Base-by-base conservation (phyloP, 768 basidiomycete species). In the Cystobasidium ongulense region DNA sequence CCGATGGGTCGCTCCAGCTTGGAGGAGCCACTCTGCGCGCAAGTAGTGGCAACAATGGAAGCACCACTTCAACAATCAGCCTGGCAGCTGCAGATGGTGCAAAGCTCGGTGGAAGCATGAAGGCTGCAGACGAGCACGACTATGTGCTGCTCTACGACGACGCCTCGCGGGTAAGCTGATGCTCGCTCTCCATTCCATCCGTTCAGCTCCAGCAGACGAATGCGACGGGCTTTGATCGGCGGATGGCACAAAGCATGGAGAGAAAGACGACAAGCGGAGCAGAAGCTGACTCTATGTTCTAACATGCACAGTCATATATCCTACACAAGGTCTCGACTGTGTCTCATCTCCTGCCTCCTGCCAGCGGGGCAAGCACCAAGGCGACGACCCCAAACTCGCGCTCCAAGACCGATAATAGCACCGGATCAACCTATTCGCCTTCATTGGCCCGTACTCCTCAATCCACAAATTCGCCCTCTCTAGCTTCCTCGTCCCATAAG, bases 81-180 rank as follows among this genome's bases (percentile, higher is more conserved):
- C 46, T 50, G 15, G 46, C 46, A 50, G 46, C 46, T 50, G 15
- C 46, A n/a, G n/a, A 50, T 50, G 46, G 46, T n/a, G 10, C 21
- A n/a, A 50, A 50, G 46, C 46, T 50, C 46, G 46, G n/a, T 21
- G 33, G 35, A 17, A 39, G 25, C 21, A 64, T 17, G 33, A 64
- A 17, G 15, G 33, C 10, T 31, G 57, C 57, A 61, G 31, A 33
- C 33, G 65, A 67, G 13, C 65, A 46, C 25, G 65, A 67, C 27
- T 67, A 50, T 25, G 65, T 67, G 10, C 41, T 67, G 8, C 39
- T 67, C 23, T 64, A 64, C 33, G 63, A 64, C 33, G 63, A 64
- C 17, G 63, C 23, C 29, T 35, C 63, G 3, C 33, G 25, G 63
- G 63, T 64, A 23, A 33, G 59, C 59, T 17, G 11, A 25, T 64